Evolutionary conservation across 345 rosid genomes (phyloP), one percentile per base, ranked within the genome.

Genomic region (Clarkia xantiana): DNA sequence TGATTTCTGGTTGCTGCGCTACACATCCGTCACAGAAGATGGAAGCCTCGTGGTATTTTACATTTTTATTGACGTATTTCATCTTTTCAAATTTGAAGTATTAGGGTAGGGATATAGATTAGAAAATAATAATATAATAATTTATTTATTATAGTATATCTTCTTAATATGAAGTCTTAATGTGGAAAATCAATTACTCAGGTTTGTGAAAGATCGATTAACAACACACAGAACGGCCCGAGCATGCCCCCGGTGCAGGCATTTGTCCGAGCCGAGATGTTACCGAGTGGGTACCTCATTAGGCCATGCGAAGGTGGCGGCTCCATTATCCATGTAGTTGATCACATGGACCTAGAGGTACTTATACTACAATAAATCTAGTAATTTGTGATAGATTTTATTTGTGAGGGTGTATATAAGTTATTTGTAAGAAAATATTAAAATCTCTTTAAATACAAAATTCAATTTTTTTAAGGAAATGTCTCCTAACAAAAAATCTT

Each of bases 281-380:
- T 91, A 47, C 93, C 98, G 12, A 91, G 96, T 54, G 98, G 98
- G 20, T 91, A 86, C 64, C 64, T 91, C 59, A 82, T 91, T 62
- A 67, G 98, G 59, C 98, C 98, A 11, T 91, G 98, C 61, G 98
- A 91, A 75, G 97, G 97, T 34, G 96, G 97, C 55, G 97, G 97
- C 17, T 90, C 97, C 18, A 79, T 90, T 57, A 76, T 91, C 66
- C 94, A 91, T 60, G 73, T 91, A 43, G 98, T 91, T 41, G 96
- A 91, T 63, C 98, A 91, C 66, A 51, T 83, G 65, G 94, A 91
- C 72, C 76, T 86, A 43, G 98, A 86, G 94, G 98, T 86, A 40
- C 8, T 29, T 29, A 29, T 3, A 29, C 36, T 29, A 29, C 8
- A 4, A 5, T 29, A 1, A 7, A 2, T 29, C 36, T n/a, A n/a